Conservation (phyloP, 495 filamentous ascomycete genomes). For the Trichoderma erinaceum region DNA sequence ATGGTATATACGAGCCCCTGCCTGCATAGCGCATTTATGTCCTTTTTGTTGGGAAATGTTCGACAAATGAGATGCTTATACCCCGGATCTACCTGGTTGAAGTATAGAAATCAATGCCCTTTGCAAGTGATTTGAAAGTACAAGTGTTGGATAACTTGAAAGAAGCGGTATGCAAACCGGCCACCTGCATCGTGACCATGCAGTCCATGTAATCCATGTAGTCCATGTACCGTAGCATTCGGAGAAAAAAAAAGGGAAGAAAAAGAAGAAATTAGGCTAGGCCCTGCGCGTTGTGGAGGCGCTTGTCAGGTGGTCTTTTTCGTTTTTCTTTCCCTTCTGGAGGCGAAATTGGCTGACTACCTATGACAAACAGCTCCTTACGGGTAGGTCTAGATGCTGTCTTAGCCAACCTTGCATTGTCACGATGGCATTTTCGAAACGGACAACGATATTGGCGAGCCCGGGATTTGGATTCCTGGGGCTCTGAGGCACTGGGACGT, state of each 20-base stretch:
- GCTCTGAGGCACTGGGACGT: neutral
- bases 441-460: neutral
- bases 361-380: conserved; percentile 4
- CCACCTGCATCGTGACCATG: neutral
- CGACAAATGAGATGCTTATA: neutral
- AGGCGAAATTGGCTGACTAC: conserved; percentile 8
- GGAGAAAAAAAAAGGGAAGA: neutral
- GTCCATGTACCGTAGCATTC: neutral
- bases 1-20: neutral
- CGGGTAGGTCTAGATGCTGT: neutral
- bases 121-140: neutral
- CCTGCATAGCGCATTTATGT: neutral
- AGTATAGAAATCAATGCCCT: neutral
- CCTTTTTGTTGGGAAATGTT: neutral
- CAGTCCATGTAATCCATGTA: neutral
- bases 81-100: neutral
- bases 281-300: conserved; percentile 8
- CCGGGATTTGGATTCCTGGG: neutral
- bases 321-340: conserved; percentile 1
- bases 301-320: conserved; percentile 8
- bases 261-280: conserved; percentile 1
- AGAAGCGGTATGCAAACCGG: conserved; percentile 1
- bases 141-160: neutral
- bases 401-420: neutral
- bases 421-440: conserved; percentile 10